Evolutionary conservation across 805 yeast species (phyloP), one percentile per base, ranked within the genome.

Genomic region (Suhomyces canberraensis): DNA sequence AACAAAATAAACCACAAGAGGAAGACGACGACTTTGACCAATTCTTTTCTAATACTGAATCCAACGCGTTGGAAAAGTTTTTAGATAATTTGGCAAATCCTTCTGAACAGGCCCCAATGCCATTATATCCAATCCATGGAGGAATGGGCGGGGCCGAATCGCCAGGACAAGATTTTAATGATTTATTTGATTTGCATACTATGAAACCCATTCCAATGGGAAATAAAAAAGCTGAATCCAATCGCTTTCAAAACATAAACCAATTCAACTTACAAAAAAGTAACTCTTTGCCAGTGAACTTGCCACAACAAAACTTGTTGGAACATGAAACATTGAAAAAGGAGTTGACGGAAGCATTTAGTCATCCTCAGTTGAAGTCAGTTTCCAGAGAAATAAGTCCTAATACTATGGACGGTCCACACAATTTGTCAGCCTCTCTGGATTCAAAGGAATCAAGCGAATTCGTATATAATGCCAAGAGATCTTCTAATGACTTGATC

Each of bases 1-100:
- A n/a, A 20, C 7, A 8, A 5, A 24, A 24, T 8, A 20, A 20
- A 9, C 22, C 8, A 7, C 22, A 25, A 11, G 38, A 37, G 9
- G 34, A 31, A 5, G 42, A 33, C 17, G 61, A 60, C 27, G 64
- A 61, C 4, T 54, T 60, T 45, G 67, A 61, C 40, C 57, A 59
- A 36, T 64, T 63, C 39, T 63, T 63, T 37, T 53, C 63, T 28
- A 55, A 59, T 42, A 60, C 64, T 14, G 69, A 63, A 41, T 54
- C 64, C 9, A 54, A 60, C 47, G 65, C 66, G 15, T 57, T 68
- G 48, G 71, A 66, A 41, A 56, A 49, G 47, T 68, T 68, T 38
- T 54, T 68, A 48, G 73, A 68, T 41, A 61, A 60, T 41, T 56
- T 68, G 46, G 67, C 60, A 31, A 53, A 56, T 46, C 50, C 60